These are phyloP conservation scores for Lenwebbia sp. DNA, from an alignment of 345 rosid genomes.

Conservation along the genomic window DNA sequence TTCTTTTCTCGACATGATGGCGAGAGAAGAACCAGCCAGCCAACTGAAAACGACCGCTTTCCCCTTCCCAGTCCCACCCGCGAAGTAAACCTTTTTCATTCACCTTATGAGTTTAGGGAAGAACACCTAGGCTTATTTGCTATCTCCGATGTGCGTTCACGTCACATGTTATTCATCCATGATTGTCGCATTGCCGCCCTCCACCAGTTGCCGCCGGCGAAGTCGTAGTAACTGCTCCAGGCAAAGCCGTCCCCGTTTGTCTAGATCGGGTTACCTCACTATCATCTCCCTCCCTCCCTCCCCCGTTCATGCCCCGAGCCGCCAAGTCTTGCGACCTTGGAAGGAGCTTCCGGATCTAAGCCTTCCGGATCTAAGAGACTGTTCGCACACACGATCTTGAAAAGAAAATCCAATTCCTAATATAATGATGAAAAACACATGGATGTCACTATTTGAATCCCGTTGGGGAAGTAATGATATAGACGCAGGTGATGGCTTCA, in stretches of 20 bases:
- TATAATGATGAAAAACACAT: not conserved
- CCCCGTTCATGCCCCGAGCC: not conserved
- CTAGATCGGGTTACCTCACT: not conserved
- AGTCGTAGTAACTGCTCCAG: not conserved
- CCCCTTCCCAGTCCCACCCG: not conserved
- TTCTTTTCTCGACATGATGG: not conserved
- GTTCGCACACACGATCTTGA: not conserved
- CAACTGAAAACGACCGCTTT: not conserved
- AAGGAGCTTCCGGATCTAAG: not conserved
- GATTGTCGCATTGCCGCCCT: not conserved
- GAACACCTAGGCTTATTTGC: not conserved
- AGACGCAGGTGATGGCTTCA: not conserved
- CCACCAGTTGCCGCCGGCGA: not conserved
- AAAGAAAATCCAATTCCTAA: not conserved
- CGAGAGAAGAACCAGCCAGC: not conserved
- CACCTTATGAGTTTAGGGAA: not conserved
- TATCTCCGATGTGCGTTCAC: no score
- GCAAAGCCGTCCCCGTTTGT: not conserved
- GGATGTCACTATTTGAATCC: not conserved
- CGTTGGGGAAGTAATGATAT: not conserved
- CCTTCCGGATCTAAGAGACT: not conserved
- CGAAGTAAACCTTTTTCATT: not conserved
- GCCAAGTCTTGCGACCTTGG: not conserved
- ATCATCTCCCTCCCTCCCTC: not conserved
- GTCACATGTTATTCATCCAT: not conserved